These are phyloP conservation scores for Elymus sibiricus DNA, from an alignment of 176 grass and related monocot species.

Conservation along the genomic window DNA sequence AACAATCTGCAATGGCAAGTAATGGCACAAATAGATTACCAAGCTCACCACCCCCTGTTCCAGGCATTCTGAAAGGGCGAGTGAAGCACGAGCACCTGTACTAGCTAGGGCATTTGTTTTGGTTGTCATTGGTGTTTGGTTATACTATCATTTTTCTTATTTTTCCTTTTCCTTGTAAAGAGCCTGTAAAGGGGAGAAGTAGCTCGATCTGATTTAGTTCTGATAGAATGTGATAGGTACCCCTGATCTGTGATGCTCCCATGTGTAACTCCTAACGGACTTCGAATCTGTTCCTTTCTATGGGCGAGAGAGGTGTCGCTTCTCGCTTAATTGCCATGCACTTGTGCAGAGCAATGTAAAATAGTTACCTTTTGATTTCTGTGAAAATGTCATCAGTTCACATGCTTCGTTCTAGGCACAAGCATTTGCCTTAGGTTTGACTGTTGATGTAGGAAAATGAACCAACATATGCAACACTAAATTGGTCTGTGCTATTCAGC, in stretches of 20 bases:
- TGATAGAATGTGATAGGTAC: constrained; percentile 15
- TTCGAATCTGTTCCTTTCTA: neutral
- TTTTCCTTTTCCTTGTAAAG: constrained; percentile 29
- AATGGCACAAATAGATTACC: constrained; percentile 52
- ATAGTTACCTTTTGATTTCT: constrained; percentile 14
- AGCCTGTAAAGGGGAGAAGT: constrained; percentile 46
- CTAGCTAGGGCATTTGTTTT: constrained; percentile 4
- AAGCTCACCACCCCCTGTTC: constrained; percentile 72
- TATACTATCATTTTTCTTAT: constrained; percentile 19
- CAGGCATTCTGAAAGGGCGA: constrained; percentile 88
- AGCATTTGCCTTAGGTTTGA: neutral
- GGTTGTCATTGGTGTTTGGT: neutral
- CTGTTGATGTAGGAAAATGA: neutral
- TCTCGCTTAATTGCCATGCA: constrained; percentile 4
- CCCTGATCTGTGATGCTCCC: neutral
- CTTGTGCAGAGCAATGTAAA: constrained; percentile 32
- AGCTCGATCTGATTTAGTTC: constrained; percentile 36
- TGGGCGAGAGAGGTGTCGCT: neutral
- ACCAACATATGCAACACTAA: too few relatives aligned
- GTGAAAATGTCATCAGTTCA: neutral
- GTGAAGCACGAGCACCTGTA: constrained; percentile 82
- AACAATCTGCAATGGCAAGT: constrained; percentile 44
- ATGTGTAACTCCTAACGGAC: constrained; percentile 9
- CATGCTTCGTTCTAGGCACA: neutral
- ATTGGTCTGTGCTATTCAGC: too few relatives aligned